These are phyloP conservation scores for Flagelloscypha sp. DNA, from an alignment of 768 basidiomycete species.

Conservation along the genomic window DNA sequence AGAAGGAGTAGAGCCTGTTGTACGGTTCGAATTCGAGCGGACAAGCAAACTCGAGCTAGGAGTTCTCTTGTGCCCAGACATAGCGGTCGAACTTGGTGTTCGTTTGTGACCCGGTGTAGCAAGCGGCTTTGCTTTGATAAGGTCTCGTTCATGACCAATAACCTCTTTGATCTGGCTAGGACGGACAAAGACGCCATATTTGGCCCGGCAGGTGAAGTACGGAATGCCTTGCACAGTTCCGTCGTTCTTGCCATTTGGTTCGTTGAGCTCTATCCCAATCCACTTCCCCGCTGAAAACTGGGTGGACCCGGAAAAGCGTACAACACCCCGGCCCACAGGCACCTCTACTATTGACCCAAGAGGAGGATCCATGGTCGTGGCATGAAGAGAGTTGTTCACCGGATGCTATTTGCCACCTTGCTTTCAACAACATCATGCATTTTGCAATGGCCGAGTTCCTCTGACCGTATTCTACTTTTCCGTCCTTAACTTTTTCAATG, in stretches of 20 bases:
- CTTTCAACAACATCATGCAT: no score
- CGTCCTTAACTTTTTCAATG: no score
- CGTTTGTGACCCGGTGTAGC: slow-evolving; percentile 16
- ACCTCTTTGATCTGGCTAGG: slow-evolving; percentile 73
- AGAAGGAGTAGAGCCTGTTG: slow-evolving; percentile 33
- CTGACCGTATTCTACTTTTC: no score
- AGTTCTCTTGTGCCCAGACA: slow-evolving; percentile 51
- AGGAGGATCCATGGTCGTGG: slow-evolving; percentile 30
- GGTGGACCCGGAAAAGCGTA: slow-evolving; percentile 81
- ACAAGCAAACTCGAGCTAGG: slow-evolving; percentile 38
- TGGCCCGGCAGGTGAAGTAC: slow-evolving; percentile 76
- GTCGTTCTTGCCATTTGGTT: slow-evolving; percentile 90
- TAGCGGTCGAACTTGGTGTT: slow-evolving; percentile 20
- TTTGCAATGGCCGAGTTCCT: no score
- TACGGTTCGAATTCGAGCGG: slow-evolving; percentile 30
- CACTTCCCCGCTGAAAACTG: slow-evolving; percentile 85
- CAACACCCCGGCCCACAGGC: slow-evolving; percentile 71
- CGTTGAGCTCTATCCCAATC: slow-evolving; percentile 86
- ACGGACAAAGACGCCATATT: slow-evolving; percentile 84
- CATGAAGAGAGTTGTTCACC: no score
- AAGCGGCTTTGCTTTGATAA: no score
- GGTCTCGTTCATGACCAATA: slow-evolving; percentile 37
- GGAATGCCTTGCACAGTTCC: slow-evolving; percentile 69
- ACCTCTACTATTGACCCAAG: slow-evolving; percentile 76
- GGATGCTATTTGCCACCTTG: no score